Base-by-base conservation (phyloP, 129 eudicot genomes). In the Apium graveolens region DNA sequence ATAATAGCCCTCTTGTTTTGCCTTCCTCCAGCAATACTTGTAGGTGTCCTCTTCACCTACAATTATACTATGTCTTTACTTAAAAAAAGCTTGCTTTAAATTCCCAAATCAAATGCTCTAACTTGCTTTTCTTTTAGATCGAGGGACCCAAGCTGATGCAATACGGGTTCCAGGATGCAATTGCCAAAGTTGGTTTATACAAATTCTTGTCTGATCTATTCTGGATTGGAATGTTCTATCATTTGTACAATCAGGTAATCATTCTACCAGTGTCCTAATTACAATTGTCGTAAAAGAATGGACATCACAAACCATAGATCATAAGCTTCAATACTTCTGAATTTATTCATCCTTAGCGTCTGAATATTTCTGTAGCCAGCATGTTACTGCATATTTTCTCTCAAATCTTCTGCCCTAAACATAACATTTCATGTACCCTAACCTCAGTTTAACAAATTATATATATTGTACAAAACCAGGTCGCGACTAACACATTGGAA, bases 181-280 rank as follows among this genome's bases (percentile, higher is more conserved):
- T 88, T 46, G 91, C 91, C 26, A 85, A 88, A 85, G 91, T 88
- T 24, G 91, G 91, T 18, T 62, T 85, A 39, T 71, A 73, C 74
- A 88, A 88, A 39, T 85, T 88, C 24, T 51, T 88, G 70, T 88
- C 91, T 3, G 89, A 88, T 79, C 84, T 88, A 43, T 88, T 88
- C 48, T 88, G 85, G 91, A 84, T 88, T 75, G 91, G 91, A 49
- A 88, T 88, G 91, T 88, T 88, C 80, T 88, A 88, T 57, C 91
- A 88, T 83, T 78, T 88, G n/a, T 88, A 88, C 85, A 88, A 88
- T 57, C 89, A 88, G 86, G 91, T 88, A 79, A 2, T 51, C 11
- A 16, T 81, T 73, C 35, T 41, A 26, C 55, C 43, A 43, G 37
- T 27, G 26, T 72, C 29, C 49, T 39, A 71, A 9, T 10, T 65